Conservation (phyloP, 495 filamentous ascomycete species). For the Podospora didyma region DNA sequence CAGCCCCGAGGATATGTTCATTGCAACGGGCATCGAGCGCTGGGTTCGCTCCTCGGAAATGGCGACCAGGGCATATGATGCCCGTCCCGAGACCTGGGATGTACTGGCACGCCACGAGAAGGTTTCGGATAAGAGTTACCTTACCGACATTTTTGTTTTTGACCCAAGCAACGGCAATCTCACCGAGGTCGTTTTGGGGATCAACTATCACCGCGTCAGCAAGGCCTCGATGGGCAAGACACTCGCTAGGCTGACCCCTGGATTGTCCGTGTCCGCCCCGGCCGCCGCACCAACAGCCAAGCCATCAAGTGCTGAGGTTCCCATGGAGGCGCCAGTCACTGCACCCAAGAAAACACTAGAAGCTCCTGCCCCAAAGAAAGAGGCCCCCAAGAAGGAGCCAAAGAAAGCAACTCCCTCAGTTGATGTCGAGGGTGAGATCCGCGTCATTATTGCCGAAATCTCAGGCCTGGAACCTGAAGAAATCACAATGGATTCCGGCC, state of each 20-base stretch:
- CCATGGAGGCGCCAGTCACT: neutral
- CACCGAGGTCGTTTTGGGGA: conserved; percentile 47
- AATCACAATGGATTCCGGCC: conserved; percentile 32
- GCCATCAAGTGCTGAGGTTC: neutral
- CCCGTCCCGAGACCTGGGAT: conserved; percentile 33
- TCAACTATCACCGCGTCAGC: conserved; percentile 42
- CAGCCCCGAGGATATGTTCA: conserved; percentile 39
- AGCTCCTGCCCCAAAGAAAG: too few relatives aligned
- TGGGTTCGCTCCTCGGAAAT: conserved; percentile 42
- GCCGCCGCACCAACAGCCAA: neutral
- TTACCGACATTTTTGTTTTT: conserved; percentile 52
- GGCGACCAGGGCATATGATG: conserved; percentile 12
- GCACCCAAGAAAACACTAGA: too few relatives aligned
- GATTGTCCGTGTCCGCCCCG: neutral
- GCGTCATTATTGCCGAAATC: conserved; percentile 29
- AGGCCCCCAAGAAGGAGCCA: conserved; percentile 1
- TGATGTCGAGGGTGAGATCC: conserved; percentile 23
- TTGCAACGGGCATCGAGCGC: conserved; percentile 44
- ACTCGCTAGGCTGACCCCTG: conserved; percentile 16
- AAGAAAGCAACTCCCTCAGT: neutral
- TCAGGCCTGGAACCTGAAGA: conserved; percentile 42
- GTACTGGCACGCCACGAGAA: conserved; percentile 39
- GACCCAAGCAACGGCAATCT: conserved; percentile 37
- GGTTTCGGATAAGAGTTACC: conserved; percentile 30
- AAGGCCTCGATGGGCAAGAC: conserved; percentile 41